Evolutionary conservation across 2,329 filamentous ascomycete species (phyloP), one percentile per base, ranked within the genome.

Genomic region (Ascochyta rabiei): DNA sequence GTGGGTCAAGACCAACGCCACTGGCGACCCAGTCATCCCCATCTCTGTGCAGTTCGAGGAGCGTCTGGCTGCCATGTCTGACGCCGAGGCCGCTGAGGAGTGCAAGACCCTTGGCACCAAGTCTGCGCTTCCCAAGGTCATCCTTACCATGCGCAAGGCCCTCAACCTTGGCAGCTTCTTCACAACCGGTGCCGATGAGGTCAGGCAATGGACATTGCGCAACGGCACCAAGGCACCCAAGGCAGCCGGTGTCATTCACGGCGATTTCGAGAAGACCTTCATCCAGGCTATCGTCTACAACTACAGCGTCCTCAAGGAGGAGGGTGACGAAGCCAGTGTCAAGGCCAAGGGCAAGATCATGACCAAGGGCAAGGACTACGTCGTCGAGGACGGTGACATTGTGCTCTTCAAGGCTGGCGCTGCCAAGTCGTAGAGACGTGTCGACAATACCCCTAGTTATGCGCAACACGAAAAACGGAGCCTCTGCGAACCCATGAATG

Each of bases 231-330:
- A 99, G 82, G 95, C 95, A n/a, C 95, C 95, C 16, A 90, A 96
- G 73, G 95, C 95, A 41, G 95, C 95, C 33, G 95, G 95, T 83
- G 95, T 99, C 60, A 99, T 99, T 66, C 95, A 99, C 80, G 91
- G 89, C 64, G 95, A 99, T 76, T 98, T 99, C 65, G 95, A 99
- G 79, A 99, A 99, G 87, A 99, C 96, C 0, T 99, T 99, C 75
- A 99, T 99, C 69, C 96, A 99, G 80, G 89, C 84, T 60, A 84
- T 99, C 61, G 92, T 97, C 26, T 98, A 96, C 81, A 98, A 96
- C 81, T 99, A 86, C 79, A 82, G 75, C 23, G 79, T 84, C 2
- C 81, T 99, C 48, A 91, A 89, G 80, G 95, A 98, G 78, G 81
- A 90, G 43, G 93, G 93, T 47, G 91, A 96, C 62, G 95, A 99